Base-by-base conservation (phyloP, 306 rosid species). In the Pterocarpus macrocarpus region DNA sequence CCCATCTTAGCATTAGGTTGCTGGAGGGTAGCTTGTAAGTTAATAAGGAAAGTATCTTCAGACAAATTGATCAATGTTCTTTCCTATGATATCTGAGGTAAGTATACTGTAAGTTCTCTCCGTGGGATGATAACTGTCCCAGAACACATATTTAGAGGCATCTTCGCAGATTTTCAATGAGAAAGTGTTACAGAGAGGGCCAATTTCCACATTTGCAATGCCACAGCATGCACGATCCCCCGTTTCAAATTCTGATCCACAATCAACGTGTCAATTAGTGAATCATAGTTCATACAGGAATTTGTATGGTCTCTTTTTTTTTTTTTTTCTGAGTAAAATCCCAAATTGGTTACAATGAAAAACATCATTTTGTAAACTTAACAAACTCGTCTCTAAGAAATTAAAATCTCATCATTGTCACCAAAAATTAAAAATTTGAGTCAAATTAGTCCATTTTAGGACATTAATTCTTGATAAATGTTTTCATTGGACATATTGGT, bases 71-170 rank as follows among this genome's bases (percentile, higher is more conserved):
- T 78, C 3, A 13, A 84, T 43, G 34, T 22, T 11, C 3, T 69
- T 47, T 30, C 7, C 15, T 0, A 84, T 0, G 10, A 44, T 32
- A 4, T 74, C n/a, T 64, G 64, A 3, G 64, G 41, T 2, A 56
- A 88, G 30, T 4, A 76, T 35, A 53, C 2, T 16, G 43, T 80
- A 90, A 15, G 82, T 52, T 43, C 8, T 80, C 34, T 86, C 82
- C 0, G 93, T 41, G 45, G 92, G 97, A 52, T 90, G 97, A 52
- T 71, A 80, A 75, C 94, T 83, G 78, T 92, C 95, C 97, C 95
- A 89, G 39, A 90, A 90, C 44, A 92, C 66, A 82, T 89, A 90
- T 52, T 88, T 72, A 47, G 84, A 64, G 7, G 87, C 84, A 72
- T 90, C 30, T 3, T 58, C 7, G 64, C 94, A 92, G 5, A 86